These are phyloP conservation scores for Claviceps sp. DNA, from an alignment of 2,329 filamentous ascomycete genomes.

Conservation along the genomic window DNA sequence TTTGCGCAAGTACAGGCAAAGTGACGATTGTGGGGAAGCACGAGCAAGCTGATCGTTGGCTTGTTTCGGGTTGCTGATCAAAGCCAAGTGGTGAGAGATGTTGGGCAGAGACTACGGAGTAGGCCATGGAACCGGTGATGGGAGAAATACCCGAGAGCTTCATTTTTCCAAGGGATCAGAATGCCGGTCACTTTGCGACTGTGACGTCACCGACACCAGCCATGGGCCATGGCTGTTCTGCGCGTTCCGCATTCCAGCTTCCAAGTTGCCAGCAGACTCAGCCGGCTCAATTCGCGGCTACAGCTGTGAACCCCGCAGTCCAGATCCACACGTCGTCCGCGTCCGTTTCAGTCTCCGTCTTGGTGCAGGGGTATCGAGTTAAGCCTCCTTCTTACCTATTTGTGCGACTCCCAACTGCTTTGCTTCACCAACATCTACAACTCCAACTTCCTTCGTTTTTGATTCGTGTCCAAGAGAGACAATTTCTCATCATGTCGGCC, in stretches of 20 bases:
- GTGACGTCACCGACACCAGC: constrained; percentile 1
- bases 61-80: neutral
- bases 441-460: too few species aligned
- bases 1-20: neutral
- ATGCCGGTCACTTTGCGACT: neutral
- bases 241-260: neutral
- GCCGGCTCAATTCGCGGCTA: neutral
- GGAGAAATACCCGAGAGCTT: too few species aligned
- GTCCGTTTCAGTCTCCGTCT: neutral
- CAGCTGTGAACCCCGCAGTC: neutral
- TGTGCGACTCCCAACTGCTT: neutral
- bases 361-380: neutral
- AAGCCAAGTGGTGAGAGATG: neutral
- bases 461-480: neutral
- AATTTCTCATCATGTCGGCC: constrained; percentile 35
- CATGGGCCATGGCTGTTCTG: neutral
- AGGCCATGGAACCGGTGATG: too few species aligned
- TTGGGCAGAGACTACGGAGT: too few species aligned
- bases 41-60: neutral
- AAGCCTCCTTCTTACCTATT: neutral
- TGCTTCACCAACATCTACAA: neutral
- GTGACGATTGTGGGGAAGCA: neutral
- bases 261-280: neutral
- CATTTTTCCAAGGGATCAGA: too few species aligned
- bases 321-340: neutral